Conservation (phyloP, 2,329 filamentous ascomycete genomes). For the Epichloe baconii region DNA sequence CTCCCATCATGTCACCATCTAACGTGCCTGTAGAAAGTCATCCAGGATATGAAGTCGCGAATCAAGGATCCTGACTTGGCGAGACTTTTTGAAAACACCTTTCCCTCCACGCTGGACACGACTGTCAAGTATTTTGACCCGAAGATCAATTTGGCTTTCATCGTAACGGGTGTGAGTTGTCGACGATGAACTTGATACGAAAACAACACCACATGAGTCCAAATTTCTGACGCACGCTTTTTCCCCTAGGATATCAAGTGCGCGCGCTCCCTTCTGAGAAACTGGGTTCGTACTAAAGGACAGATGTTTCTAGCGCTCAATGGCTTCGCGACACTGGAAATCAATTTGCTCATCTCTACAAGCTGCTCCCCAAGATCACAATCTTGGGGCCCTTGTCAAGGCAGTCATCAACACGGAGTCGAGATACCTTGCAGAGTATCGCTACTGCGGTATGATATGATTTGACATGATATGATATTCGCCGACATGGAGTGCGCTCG, state of each 20-base stretch:
- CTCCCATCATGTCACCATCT: neutral
- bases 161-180: slow-evolving; percentile 69
- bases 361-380: slow-evolving; percentile 42
- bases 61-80: slow-evolving; percentile 51
- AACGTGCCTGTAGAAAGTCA: slow-evolving; percentile 11
- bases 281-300: neutral
- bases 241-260: slow-evolving; percentile 13
- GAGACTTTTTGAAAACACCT: slow-evolving; percentile 66
- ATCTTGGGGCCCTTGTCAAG: slow-evolving; percentile 53
- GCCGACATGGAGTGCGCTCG: no score
- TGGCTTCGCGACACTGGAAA: slow-evolving; percentile 79
- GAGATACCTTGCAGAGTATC: slow-evolving; percentile 52
- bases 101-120: slow-evolving; percentile 71
- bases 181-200: slow-evolving; percentile 36
- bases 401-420: slow-evolving; percentile 61
- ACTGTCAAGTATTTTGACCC: slow-evolving; percentile 65
- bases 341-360: slow-evolving; percentile 57
- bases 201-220: slow-evolving; percentile 16
- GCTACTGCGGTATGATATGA: slow-evolving; percentile 48
- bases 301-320: slow-evolving; percentile 12
- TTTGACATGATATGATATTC: neutral
- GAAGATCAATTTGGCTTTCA: slow-evolving; percentile 55
- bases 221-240: slow-evolving; percentile 19
- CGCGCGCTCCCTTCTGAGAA: neutral
- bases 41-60: slow-evolving; percentile 22